phyloP scores from a whole-genome alignment of 2,329 filamentous ascomycete genomes.

The Alternaria longipes region DNA sequence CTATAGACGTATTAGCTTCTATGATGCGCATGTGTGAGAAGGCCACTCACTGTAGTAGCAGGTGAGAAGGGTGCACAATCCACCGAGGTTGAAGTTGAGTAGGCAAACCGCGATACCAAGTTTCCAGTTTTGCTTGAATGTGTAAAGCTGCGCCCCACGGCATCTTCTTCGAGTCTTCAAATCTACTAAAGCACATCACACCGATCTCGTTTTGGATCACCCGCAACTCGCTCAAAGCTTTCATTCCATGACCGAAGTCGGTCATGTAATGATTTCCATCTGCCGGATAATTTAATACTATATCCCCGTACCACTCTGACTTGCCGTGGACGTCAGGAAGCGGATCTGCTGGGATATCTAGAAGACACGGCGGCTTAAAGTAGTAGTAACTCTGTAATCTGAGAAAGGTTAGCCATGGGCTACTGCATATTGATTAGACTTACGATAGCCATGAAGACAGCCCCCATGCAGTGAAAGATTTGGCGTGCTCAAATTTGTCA shows the following conservation, averaged over 20 bases:
- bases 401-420: neutral
- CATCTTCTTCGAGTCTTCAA: slow-evolving; percentile 2
- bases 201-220: slow-evolving; percentile 20
- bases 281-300: slow-evolving; percentile 9
- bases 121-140: slow-evolving; percentile 14
- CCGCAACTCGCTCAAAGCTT: slow-evolving; percentile 18
- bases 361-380: slow-evolving; percentile 17
- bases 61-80: slow-evolving; percentile 18
- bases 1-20: neutral
- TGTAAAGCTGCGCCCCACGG: slow-evolving; percentile 11
- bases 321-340: slow-evolving; percentile 22
- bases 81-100: slow-evolving; percentile 7
- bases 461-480: slow-evolving; percentile 23
- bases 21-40: neutral
- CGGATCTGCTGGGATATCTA: slow-evolving; percentile 1
- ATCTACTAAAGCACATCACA: slow-evolving; percentile 7
- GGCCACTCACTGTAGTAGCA: slow-evolving; percentile 22
- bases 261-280: slow-evolving; percentile 4
- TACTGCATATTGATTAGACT: neutral
- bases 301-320: slow-evolving; percentile 29
- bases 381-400: slow-evolving; percentile 19
- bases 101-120: slow-evolving; percentile 17
- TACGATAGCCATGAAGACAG: slow-evolving; percentile 16
- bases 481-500: slow-evolving; percentile 9
- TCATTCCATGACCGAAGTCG: slow-evolving; percentile 15